A percentile compares a stretch with the other conserved stretches of the same genome.
These are phyloP conservation scores for Epichloe coenophiala DNA, from an alignment of 2,329 filamentous ascomycete species.

Conservation along the genomic window DNA sequence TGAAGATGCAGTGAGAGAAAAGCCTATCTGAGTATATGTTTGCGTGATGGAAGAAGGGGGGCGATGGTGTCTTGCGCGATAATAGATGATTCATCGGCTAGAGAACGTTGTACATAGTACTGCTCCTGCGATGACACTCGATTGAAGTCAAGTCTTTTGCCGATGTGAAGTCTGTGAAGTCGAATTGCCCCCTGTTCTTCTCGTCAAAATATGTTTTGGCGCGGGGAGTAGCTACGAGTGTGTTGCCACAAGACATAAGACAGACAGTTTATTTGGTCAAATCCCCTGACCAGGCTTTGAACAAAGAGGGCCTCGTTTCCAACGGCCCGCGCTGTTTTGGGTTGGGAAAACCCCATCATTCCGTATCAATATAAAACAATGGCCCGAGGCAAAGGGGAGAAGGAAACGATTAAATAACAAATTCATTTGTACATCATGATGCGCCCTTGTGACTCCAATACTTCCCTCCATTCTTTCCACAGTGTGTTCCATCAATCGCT, in stretches of 20 bases:
- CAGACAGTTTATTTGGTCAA: slow-evolving; percentile 6
- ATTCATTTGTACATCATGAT: slow-evolving; percentile 12
- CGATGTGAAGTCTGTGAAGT: no score
- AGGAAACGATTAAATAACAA: slow-evolving; percentile 10
- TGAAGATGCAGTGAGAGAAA: slow-evolving; percentile 48
- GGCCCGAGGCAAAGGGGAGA: slow-evolving; percentile 1
- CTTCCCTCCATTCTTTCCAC: slow-evolving; percentile 10
- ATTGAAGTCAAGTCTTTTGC: no score
- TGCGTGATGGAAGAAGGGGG: no score
- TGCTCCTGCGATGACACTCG: no score
- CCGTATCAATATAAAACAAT: slow-evolving; percentile 1
- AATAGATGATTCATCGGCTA: no score
- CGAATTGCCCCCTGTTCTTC: no score
- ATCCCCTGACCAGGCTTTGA: slow-evolving; percentile 14
- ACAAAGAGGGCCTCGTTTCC: slow-evolving; percentile 3
- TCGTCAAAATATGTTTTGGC: no score
- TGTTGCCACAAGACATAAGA: neutral
- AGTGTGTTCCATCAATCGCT: slow-evolving; percentile 10
- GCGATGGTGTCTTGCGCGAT: no score
- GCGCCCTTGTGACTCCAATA: slow-evolving; percentile 13
- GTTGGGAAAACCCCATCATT: neutral
- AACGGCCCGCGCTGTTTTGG: slow-evolving; percentile 1
- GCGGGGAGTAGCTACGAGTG: no score
- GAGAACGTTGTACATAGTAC: no score
- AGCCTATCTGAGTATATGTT: neutral